These are phyloP conservation scores for Parsonsia alboflavescens DNA, from an alignment of 257 asterid genomes.

Conservation along the genomic window DNA sequence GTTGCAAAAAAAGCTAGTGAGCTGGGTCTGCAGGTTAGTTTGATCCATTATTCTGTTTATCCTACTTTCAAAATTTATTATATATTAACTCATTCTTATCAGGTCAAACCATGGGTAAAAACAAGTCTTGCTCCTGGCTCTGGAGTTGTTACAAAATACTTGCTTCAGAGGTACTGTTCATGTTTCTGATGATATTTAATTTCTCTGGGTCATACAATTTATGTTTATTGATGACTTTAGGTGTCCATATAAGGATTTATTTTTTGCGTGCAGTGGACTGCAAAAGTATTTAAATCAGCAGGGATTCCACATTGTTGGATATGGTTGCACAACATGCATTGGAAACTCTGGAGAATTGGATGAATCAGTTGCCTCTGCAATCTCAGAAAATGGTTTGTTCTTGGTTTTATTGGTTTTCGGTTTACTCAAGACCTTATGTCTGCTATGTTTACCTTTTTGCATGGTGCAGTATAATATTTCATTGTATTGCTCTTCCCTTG, in stretches of 20 bases:
- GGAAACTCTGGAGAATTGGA: slow-evolving; percentile 93
- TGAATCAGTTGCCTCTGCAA: slow-evolving; percentile 77
- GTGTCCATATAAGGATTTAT: slow-evolving; percentile 4
- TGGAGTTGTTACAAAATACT: slow-evolving; percentile 84
- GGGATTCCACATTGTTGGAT: slow-evolving; percentile 90
- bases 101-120: slow-evolving; percentile 99
- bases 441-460: background rate
- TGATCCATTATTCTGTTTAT: slow-evolving; percentile 5
- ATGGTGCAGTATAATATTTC: background rate
- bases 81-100: slow-evolving; percentile 21
- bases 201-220: background rate
- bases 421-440: background rate
- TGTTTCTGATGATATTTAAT: slow-evolving; percentile 2
- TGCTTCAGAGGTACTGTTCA: slow-evolving; percentile 60
- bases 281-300: slow-evolving; percentile 75
- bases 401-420: background rate
- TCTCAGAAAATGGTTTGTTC: slow-evolving; percentile 71
- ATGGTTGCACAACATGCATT: slow-evolving; percentile 95
- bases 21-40: slow-evolving; percentile 70
- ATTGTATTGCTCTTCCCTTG: slow-evolving; percentile 12
- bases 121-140: slow-evolving; percentile 99
- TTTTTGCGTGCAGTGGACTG: slow-evolving; percentile 59
- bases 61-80: slow-evolving; percentile 9
- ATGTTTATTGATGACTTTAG: background rate
- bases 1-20: slow-evolving; percentile 91